These are phyloP conservation scores for Termitomyces sp. DNA, from an alignment of 768 basidiomycete genomes.

Conservation along the genomic window DNA sequence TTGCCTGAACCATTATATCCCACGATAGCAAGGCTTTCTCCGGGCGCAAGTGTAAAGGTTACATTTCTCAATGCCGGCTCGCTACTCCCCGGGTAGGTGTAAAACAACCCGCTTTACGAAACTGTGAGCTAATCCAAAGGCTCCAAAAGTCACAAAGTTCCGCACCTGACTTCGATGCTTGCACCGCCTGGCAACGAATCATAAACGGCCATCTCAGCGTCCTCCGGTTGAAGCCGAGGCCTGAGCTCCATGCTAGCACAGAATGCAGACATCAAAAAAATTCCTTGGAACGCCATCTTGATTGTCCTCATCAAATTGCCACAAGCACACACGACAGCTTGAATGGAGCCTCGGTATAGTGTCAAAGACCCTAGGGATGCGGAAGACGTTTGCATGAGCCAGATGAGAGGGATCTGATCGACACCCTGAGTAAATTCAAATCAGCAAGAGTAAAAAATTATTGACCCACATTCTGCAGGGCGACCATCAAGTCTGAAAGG, in stretches of 20 bases:
- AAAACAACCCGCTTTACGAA: constrained; percentile 44
- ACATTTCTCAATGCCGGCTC: constrained; percentile 70
- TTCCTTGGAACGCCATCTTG: constrained; percentile 78
- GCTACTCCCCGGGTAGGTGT: constrained; percentile 75
- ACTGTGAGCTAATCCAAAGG: constrained; percentile 9
- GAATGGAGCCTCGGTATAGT: constrained; percentile 76
- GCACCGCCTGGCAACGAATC: constrained; percentile 53
- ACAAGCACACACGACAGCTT: constrained; percentile 65
- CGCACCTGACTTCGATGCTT: constrained; percentile 69
- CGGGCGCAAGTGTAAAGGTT: constrained; percentile 66
- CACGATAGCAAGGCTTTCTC: constrained; percentile 83
- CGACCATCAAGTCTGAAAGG: constrained; percentile 60
- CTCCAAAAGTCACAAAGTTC: constrained; percentile 11
- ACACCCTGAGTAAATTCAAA: constrained; percentile 11
- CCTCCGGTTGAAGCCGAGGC: constrained; percentile 62
- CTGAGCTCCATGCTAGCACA: constrained; percentile 72
- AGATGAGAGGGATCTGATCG: constrained; percentile 67
- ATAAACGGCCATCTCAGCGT: constrained; percentile 52
- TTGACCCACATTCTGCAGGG: constrained; percentile 67
- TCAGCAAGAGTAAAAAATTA: constrained; percentile 23
- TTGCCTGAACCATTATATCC: constrained; percentile 82
- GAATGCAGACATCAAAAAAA: constrained; percentile 88
- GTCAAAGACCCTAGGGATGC: constrained; percentile 80
- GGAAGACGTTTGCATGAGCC: constrained; percentile 70
- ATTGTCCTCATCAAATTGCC: constrained; percentile 60